Conservation (phyloP, 306 rosid species). For the Vigna trinervia region DNA sequence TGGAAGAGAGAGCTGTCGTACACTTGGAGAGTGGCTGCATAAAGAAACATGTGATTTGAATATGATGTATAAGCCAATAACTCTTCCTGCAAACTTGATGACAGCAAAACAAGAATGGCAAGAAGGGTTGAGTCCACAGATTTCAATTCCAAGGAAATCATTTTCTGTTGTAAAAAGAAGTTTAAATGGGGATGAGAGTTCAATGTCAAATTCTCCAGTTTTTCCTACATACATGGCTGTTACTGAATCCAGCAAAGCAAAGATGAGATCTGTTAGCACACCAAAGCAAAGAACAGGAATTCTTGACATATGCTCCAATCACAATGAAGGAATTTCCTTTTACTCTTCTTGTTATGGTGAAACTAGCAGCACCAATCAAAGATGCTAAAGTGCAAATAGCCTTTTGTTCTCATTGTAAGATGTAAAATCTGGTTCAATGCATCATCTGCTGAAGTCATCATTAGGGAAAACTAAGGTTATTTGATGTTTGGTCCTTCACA, state of each 20-base stretch:
- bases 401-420: slow-evolving; percentile 20
- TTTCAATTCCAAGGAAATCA: slow-evolving; percentile 64
- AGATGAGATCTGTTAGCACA: slow-evolving; percentile 70
- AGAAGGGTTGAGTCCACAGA: slow-evolving; percentile 46
- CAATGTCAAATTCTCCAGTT: slow-evolving; percentile 60
- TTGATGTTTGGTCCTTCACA: slow-evolving; percentile 28
- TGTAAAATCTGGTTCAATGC: not conserved
- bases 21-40: slow-evolving; percentile 55
- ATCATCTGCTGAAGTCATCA: slow-evolving; percentile 8
- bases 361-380: slow-evolving; percentile 36
- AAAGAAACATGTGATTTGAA: slow-evolving; percentile 49
- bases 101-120: slow-evolving; percentile 40
- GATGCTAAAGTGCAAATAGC: slow-evolving; percentile 19
- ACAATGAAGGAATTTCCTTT: slow-evolving; percentile 39
- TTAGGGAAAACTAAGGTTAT: not conserved
- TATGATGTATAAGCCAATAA: slow-evolving; percentile 28
- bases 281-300: slow-evolving; percentile 66
- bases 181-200: slow-evolving; percentile 48
- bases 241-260: slow-evolving; percentile 70
- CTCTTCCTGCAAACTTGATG: slow-evolving; percentile 39
- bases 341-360: slow-evolving; percentile 55
- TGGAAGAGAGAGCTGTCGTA: slow-evolving; percentile 48
- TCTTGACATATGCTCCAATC: slow-evolving; percentile 49
- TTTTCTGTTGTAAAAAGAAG: slow-evolving; percentile 52
- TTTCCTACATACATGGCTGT: slow-evolving; percentile 64